Evolutionary conservation across 2,329 filamentous ascomycete genomes (phyloP), one percentile per base, ranked within the genome.

Genomic region (Penicillium sp.): DNA sequence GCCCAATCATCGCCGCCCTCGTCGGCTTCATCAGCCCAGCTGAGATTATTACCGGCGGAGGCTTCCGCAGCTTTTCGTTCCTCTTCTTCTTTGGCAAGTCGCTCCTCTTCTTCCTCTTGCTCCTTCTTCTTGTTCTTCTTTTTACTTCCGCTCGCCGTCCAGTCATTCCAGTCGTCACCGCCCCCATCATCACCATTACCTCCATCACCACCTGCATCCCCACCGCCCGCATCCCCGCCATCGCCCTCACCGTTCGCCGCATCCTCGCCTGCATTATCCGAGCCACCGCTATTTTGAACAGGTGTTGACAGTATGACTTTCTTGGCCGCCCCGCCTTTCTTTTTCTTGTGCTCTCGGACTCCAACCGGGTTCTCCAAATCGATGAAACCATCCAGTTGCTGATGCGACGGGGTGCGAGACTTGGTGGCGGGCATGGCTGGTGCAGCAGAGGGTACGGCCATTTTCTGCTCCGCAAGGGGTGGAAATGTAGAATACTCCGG

Each of bases 1-100:
- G 63, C 72, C 73, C 75, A 82, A 51, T 77, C 78, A 17, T 76
- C 75, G 4, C 62, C 51, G 13, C 43, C 63, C 40, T 63, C 63
- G 19, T 63, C 67, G 4, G 51, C 49, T 23, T 70, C 65, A 39
- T 73, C 69, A 35, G 69, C 69, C 71, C 71, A 74, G 53, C 63
- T 70, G 30, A 74, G 61, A 37, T 58, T 56, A 20, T 55, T 53
- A 15, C 41, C 53, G 45, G 53, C 62, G 28, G 58, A 56, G 32
- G 59, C 59, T 29, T 61, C 59, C 16, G 58, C 61, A 1, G 56
- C 57, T 35, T 56, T 58, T 27, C 45, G 42, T 29, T 60, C 56
- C 31, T 53, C 51, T 15, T 57, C 53, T 26, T 58, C 56, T 19
- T 56, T 51, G 9, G 54, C 56, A 9, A 42, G 35, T 28, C 37